Base-by-base conservation (phyloP, 2,329 filamentous ascomycete genomes). In the Cytospora mali region DNA sequence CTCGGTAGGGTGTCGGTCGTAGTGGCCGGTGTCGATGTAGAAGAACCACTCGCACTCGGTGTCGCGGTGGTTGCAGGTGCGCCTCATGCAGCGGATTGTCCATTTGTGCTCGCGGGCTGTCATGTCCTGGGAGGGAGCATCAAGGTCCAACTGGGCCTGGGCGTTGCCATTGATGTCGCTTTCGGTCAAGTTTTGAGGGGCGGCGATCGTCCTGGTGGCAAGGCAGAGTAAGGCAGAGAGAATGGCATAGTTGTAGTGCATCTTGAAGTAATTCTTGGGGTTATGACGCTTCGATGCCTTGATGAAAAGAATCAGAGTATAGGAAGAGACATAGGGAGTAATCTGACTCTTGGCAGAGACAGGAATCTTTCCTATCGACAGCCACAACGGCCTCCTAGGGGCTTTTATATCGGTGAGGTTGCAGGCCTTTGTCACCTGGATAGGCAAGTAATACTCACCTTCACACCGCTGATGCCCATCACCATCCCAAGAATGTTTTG, bases 41-140 rank as follows among this genome's bases (percentile, higher is more conserved):
- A 79, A 80, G 27, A 68, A 69, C 75, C 77, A 77, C 46, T 69
- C 70, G 74, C 77, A 80, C 31, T 69, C 70, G 27, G 74, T 77
- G 72, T 80, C 72, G n/a, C 33, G 68, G 5, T 58, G 39, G 71
- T 77, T 72, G 74, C 78, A 80, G 33, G 69, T 71, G 31, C 77
- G 77, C 66, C 72, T 74, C 64, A 79, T 65, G 57, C 66, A 66
- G 49, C 72, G 65, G 64, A 80, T 72, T 4, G 73, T 79, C 78
- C 77, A 80, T 60, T 75, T 58, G 2, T 59, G 49, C 0, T 67
- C 69, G 51, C 13, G 42, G 7, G 42, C n/a, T 7, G n/a, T 11
- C 42, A 46, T 46, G 10, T 46, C 42, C 42, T 21, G 4, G 9
- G 42, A 21, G n/a, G n/a, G n/a, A 46, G 42, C 42, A 23, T 21